Percentiles rank a stretch among this genome's conserved stretches.
These are phyloP conservation scores for Bromus sterilis DNA, from an alignment of 176 grass and related monocot genomes.

Conservation along the genomic window DNA sequence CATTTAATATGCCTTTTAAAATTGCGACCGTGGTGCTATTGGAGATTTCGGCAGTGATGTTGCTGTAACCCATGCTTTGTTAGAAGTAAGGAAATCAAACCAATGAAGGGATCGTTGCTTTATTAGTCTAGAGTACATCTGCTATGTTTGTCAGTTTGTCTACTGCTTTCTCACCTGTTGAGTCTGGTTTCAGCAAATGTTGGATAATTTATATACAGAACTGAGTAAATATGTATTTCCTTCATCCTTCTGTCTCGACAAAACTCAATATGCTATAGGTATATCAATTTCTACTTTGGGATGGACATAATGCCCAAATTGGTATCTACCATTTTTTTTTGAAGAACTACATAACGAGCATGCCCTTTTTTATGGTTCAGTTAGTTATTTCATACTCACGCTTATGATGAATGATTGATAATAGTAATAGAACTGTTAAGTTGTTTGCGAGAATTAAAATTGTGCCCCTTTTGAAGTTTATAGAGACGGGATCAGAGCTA, in stretches of 20 bases:
- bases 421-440: neutral
- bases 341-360: neutral
- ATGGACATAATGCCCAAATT: neutral
- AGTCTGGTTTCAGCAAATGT: neutral
- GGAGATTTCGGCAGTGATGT: neutral
- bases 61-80: neutral
- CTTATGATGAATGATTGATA: neutral
- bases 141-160: neutral
- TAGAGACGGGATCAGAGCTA: slow-evolving; percentile 89
- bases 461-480: slow-evolving; percentile 43
- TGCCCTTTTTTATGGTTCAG: neutral
- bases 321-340: neutral
- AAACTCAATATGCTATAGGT: neutral
- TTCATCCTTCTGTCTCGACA: neutral
- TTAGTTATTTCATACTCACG: neutral
- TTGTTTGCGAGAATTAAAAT: neutral
- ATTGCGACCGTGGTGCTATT: neutral
- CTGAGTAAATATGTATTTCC: neutral
- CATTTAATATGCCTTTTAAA: neutral
- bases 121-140: neutral
- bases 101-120: neutral
- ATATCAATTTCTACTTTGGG: neutral
- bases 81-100: neutral
- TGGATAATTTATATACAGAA: neutral
- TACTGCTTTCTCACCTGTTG: neutral